Evolutionary conservation across 345 rosid species (phyloP), one percentile per base, ranked within the genome.

Genomic region (Populus davidiana): DNA sequence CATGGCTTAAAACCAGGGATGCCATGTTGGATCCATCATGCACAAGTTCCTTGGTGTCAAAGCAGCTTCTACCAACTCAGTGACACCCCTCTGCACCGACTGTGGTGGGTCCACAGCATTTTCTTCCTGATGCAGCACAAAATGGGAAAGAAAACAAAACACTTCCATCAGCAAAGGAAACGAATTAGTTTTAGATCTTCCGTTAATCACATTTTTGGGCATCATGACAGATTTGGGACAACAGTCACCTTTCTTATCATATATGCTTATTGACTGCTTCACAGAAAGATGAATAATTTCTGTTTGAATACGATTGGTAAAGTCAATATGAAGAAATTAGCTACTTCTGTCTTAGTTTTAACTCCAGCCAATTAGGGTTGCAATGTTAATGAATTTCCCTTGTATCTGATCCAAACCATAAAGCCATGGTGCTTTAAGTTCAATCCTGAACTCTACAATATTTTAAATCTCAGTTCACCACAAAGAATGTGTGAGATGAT

Each of bases 11-110:
- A 96, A 96, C 99, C 98, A 96, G 27, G 99, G 99, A 86, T 94
- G 98, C 99, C 99, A 96, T 18, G 98, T 96, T 50, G 99, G 99
- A 84, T 96, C 99, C 97, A 96, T 96, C 98, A 91, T 92, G 78
- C 99, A 96, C 78, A 96, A 85, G 87, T 96, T 92, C 72, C 97
- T 93, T 3, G 97, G 95, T 1, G 88, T 75, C 86, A 93, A 83
- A 67, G 99, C 98, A n/a, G 98, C 94, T 52, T 92, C 97, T 14
- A 96, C 97, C 88, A 94, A 75, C 83, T 92, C 97, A 2, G 82
- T 81, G 69, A 94, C 97, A 10, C 98, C 98, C 77, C 95, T 85
- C 82, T 96, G 99, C 73, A 94, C 97, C 0, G 97, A 96, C 41
- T 94, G 97, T 0, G 97, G 98, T 20, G 93, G 97, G 27, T 96